A percentile compares a stretch with the other conserved stretches of the same genome.
These are phyloP conservation scores for Bothriochloa decipiens DNA, from an alignment of 176 grass and related monocot species.

Conservation along the genomic window DNA sequence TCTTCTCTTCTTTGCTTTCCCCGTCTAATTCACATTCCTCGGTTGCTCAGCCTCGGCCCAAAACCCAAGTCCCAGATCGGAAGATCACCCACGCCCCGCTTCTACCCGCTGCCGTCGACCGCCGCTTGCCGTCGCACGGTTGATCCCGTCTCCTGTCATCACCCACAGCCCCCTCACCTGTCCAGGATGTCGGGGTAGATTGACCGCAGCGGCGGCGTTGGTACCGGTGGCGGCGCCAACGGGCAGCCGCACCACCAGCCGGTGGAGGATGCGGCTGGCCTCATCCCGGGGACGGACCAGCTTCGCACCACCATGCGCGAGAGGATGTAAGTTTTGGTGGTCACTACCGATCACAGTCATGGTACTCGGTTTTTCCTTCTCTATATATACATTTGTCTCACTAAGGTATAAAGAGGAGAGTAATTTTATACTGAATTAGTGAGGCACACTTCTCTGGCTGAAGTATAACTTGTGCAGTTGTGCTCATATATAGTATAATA, in stretches of 20 bases:
- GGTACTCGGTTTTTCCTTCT: background rate
- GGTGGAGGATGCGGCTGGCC: constrained; percentile 39
- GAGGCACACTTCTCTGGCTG: background rate
- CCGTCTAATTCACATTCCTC: too few relatives aligned
- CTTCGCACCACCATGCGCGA: constrained; percentile 47
- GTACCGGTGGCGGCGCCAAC: background rate
- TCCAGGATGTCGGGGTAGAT: background rate
- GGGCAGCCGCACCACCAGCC: constrained; percentile 28
- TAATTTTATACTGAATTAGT: background rate
- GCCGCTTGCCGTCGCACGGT: background rate
- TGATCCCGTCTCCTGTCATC: background rate
- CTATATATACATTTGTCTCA: too few relatives aligned
- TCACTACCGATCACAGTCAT: background rate
- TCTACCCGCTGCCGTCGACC: background rate
- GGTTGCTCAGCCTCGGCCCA: too few relatives aligned
- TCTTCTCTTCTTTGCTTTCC: too few relatives aligned
- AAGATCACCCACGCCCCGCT: too few relatives aligned
- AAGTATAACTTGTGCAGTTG: background rate
- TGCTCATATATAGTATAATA: too few relatives aligned
- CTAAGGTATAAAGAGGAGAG: background rate
- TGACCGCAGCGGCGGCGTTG: background rate
- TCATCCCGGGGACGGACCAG: constrained; percentile 22
- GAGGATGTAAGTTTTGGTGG: constrained; percentile 49
- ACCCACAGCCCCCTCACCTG: background rate
- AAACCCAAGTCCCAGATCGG: background rate